These are phyloP conservation scores for Leishmania arabica DNA, from an alignment of 208 protist species.

Conservation along the genomic window DNA sequence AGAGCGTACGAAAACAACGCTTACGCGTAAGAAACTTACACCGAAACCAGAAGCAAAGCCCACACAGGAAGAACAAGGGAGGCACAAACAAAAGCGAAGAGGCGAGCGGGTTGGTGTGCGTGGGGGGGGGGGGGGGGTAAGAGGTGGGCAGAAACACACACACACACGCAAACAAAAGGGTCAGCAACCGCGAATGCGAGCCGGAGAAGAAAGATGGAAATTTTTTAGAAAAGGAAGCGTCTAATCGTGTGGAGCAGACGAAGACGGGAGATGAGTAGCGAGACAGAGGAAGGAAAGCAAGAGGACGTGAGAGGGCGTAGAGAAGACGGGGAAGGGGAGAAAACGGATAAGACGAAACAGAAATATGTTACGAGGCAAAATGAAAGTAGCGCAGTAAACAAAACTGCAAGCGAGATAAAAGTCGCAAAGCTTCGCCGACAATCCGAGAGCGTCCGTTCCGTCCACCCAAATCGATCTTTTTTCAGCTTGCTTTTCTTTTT, in stretches of 20 bases:
- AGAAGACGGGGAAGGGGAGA: neutral
- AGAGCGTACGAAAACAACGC: slow-evolving; percentile 7
- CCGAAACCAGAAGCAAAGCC: neutral
- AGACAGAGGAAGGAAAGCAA: neutral
- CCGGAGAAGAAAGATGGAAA: neutral
- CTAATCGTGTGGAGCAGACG: neutral
- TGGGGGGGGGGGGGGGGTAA: neutral
- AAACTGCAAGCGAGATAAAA: neutral
- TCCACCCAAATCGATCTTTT: neutral
- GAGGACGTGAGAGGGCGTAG: neutral
- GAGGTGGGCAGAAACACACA: neutral
- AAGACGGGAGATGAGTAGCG: neutral
- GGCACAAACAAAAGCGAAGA: neutral
- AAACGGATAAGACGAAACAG: neutral
- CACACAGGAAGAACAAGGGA: neutral
- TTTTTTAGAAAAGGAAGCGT: neutral
- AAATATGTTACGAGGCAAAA: neutral
- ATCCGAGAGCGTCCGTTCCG: neutral
- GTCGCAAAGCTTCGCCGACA: neutral
- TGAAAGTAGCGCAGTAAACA: neutral
- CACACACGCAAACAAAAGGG: neutral
- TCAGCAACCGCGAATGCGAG: neutral
- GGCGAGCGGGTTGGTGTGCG: neutral
- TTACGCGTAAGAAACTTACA: slow-evolving; percentile 1
- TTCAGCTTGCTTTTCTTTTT: neutral